Conservation (phyloP, 257 asterid species). For the Marsdenia floribunda region DNA sequence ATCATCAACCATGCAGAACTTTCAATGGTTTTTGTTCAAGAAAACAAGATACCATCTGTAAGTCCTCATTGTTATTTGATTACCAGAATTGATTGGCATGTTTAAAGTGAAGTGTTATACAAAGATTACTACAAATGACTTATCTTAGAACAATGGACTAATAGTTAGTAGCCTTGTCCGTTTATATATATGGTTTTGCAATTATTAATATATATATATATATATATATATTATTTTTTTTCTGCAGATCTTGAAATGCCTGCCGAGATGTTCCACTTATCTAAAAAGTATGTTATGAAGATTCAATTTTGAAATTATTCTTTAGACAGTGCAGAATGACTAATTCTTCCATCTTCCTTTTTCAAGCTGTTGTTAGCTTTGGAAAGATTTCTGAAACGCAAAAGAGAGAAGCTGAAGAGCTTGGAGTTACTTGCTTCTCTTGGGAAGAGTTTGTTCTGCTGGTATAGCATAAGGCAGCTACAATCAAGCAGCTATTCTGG, state of each 20-base stretch:
- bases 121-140: neutral
- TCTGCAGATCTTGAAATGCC: slow-evolving; percentile 75
- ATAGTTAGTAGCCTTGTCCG: neutral
- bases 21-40: slow-evolving; percentile 70
- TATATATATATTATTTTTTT: slow-evolving; percentile 1
- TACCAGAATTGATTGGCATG: neutral
- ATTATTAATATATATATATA: neutral
- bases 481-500: neutral
- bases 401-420: slow-evolving; percentile 60
- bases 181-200: neutral
- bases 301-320: neutral
- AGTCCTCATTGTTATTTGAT: slow-evolving; percentile 10
- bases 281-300: slow-evolving; percentile 58
- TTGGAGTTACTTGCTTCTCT: slow-evolving; percentile 68
- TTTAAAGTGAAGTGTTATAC: neutral
- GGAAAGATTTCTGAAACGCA: slow-evolving; percentile 55
- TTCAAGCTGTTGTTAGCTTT: slow-evolving; percentile 75
- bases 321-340: slow-evolving; percentile 7
- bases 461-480: slow-evolving; percentile 35
- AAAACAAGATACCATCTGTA: slow-evolving; percentile 68
- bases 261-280: slow-evolving; percentile 52
- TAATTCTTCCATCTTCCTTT: slow-evolving; percentile 20
- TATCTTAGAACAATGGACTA: neutral
- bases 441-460: slow-evolving; percentile 69
- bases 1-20: slow-evolving; percentile 90